A percentile compares a stretch with the other conserved stretches of the same genome.
phyloP scores from a whole-genome alignment of 1,284 basidiomycete species.

The Leccinum pachyderme region DNA sequence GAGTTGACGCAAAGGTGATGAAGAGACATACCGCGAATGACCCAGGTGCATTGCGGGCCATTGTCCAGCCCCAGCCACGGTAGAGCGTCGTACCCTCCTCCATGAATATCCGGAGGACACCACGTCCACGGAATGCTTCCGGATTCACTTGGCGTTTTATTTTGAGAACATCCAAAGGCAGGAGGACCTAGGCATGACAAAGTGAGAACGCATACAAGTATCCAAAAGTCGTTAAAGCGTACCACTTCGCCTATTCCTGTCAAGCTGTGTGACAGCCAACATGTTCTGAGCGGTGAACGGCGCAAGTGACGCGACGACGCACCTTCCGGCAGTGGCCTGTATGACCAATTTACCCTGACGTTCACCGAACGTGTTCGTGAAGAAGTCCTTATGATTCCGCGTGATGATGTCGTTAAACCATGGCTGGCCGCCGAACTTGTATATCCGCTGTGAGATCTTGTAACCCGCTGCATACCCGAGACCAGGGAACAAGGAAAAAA shows the following conservation, averaged over 20 bases:
- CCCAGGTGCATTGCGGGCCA: slow-evolving; percentile 96
- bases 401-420: slow-evolving; percentile 94
- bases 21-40: slow-evolving; percentile 78
- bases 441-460: slow-evolving; percentile 91
- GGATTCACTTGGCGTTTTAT: slow-evolving; percentile 99
- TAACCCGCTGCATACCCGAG: slow-evolving; percentile 98
- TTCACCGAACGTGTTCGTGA: slow-evolving; percentile 89
- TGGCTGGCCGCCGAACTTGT: slow-evolving; percentile 99
- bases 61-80: slow-evolving; percentile 98
- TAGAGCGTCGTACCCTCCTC: slow-evolving; percentile 94
- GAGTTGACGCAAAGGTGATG: not conserved
- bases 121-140: slow-evolving; percentile 91
- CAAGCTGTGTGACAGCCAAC: slow-evolving; percentile 49
- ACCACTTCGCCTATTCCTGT: slow-evolving; percentile 98
- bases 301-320: slow-evolving; percentile 22
- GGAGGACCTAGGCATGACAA: slow-evolving; percentile 59
- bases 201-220: slow-evolving; percentile 1
- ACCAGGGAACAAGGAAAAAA: slow-evolving; percentile 94
- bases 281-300: not conserved
- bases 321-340: slow-evolving; percentile 93
- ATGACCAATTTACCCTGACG: slow-evolving; percentile 95
- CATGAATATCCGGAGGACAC: slow-evolving; percentile 84
- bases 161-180: slow-evolving; percentile 95
- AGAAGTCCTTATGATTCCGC: slow-evolving; percentile 71
- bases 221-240: slow-evolving; percentile 28